Evolutionary conservation across 352 stramenopile species (phyloP).

Genomic region (Phytophthora capsici): DNA sequence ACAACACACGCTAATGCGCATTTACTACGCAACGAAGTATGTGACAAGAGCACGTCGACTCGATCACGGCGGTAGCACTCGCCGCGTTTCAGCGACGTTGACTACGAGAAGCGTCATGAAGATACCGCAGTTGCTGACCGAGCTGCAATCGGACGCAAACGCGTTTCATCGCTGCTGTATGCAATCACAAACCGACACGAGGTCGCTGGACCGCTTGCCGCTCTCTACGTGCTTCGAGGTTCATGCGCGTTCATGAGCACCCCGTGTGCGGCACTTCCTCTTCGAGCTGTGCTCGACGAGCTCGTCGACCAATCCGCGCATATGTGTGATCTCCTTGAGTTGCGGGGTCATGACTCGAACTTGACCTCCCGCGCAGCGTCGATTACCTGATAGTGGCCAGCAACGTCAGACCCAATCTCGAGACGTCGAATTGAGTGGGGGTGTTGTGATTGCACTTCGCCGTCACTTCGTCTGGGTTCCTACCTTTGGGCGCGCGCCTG

Average conservation of each 20-base stretch:
- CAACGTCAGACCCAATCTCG: no score
- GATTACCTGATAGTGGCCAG: no score
- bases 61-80: neutral
- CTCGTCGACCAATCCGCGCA: neutral
- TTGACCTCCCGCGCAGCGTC: neutral
- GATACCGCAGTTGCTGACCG: no score
- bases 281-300: neutral
- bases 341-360: neutral
- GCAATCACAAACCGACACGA: no score
- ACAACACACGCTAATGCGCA: neutral
- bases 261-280: neutral
- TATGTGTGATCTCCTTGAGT: neutral
- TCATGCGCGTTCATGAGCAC: neutral
- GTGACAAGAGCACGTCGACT: neutral
- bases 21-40: constrained; percentile 1
- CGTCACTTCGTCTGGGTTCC: no score
- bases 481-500: no score
- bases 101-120: neutral
- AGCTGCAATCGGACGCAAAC: neutral
- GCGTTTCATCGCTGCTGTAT: no score
- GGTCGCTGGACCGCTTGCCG: neutral
- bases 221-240: neutral
- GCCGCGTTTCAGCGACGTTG: neutral
- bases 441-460: no score
- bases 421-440: no score